phyloP scores from a whole-genome alignment of 2,329 filamentous ascomycete genomes.

The Onygenales sp. region DNA sequence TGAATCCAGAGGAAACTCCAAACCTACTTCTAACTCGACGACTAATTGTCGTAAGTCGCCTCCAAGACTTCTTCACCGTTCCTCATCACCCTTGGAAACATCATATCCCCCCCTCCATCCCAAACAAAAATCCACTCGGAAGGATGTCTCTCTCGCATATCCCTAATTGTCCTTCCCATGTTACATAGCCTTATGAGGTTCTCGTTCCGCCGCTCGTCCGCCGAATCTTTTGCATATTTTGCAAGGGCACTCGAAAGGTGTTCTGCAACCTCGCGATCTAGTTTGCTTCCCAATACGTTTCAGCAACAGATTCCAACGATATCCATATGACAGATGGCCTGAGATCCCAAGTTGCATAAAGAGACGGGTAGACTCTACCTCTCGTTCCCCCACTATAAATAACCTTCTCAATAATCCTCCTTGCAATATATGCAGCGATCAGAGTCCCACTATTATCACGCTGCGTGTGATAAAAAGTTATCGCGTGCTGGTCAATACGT shows the following conservation, averaged over 20 bases:
- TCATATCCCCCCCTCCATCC: background rate
- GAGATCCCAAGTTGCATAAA: background rate
- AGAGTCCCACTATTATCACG: background rate
- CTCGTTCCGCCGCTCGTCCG: background rate
- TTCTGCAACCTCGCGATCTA: background rate
- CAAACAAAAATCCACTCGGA: background rate
- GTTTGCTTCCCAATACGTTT: background rate
- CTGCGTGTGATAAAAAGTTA: slow-evolving; percentile 2
- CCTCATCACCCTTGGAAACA: slow-evolving; percentile 3
- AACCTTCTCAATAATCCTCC: background rate
- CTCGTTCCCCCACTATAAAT: background rate
- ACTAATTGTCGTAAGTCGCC: background rate
- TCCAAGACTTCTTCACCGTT: background rate
- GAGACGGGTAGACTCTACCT: background rate
- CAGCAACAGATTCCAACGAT: background rate
- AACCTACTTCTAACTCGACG: background rate
- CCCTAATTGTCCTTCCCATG: background rate
- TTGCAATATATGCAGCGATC: background rate
- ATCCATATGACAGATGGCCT: background rate
- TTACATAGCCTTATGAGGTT: slow-evolving; percentile 1
- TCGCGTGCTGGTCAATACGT: background rate
- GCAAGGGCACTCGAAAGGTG: background rate
- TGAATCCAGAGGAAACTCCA: too few relatives aligned
- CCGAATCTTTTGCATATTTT: background rate
- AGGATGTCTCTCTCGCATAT: background rate